Evolutionary conservation across 2,329 filamentous ascomycete genomes (phyloP).

Genomic region (Pleoardoris graminearum): DNA sequence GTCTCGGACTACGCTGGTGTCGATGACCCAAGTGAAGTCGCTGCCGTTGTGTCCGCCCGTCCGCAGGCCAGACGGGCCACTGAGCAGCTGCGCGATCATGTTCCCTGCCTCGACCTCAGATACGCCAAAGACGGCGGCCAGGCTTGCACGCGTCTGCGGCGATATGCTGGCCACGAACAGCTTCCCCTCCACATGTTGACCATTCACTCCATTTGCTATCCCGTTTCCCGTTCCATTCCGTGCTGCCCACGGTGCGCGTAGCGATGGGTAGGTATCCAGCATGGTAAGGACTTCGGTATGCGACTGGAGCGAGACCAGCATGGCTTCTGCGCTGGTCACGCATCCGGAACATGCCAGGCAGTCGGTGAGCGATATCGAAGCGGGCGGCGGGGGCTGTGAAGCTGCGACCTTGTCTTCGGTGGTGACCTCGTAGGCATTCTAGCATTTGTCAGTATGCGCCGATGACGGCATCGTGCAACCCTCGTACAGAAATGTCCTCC

Average conservation of each 20-base stretch:
- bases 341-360: conserved; percentile 97
- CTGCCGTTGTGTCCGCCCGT: conserved; percentile 72
- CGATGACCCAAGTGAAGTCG: conserved; percentile 84
- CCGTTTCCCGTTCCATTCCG: conserved; percentile 30
- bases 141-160: conserved; percentile 84
- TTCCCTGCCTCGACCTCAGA: conserved; percentile 73
- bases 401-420: conserved; percentile 76
- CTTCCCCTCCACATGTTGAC: conserved; percentile 57
- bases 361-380: conserved; percentile 93
- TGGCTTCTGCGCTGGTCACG: conserved; percentile 94
- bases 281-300: conserved; percentile 87
- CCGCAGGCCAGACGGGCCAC: conserved; percentile 69
- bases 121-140: conserved; percentile 81
- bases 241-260: conserved; percentile 42
- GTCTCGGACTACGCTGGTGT: conserved; percentile 83
- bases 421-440: conserved; percentile 80
- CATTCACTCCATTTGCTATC: conserved; percentile 18
- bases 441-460: conserved; percentile 32
- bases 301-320: conserved; percentile 93
- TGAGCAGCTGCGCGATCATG: conserved; percentile 81
- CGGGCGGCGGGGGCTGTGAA: conserved; percentile 66
- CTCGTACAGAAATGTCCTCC: conserved; percentile 50
- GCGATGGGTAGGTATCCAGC: conserved; percentile 65
- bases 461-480: conserved; percentile 9
- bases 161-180: conserved; percentile 92